Conservation (phyloP, 257 asterid genomes). For the Solanum pimpinellifolium region DNA sequence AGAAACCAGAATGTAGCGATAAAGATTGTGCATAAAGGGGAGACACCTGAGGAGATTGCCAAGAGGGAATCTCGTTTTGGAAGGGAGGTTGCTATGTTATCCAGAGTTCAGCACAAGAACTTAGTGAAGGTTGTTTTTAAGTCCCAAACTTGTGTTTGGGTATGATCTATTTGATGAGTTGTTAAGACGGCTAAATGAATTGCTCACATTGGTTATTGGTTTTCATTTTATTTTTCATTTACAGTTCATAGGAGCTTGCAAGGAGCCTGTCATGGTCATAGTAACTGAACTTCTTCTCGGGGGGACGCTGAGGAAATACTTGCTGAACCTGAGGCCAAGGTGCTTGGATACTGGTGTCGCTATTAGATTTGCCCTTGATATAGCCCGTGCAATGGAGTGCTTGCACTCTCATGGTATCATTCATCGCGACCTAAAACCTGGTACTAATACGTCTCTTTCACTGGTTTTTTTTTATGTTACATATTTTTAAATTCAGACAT, state of each 20-base stretch:
- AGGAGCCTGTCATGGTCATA: slow-evolving; percentile 85
- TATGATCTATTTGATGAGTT: not conserved
- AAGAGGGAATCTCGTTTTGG: slow-evolving; percentile 56
- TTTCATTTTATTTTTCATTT: not conserved
- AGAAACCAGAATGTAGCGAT: slow-evolving; percentile 82
- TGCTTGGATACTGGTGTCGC: slow-evolving; percentile 59
- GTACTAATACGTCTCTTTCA: slow-evolving; percentile 6
- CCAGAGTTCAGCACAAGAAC: slow-evolving; percentile 88
- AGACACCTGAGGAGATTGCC: slow-evolving; percentile 65
- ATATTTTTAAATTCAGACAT: not conserved
- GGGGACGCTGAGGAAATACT: slow-evolving; percentile 69
- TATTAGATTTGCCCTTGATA: slow-evolving; percentile 75
- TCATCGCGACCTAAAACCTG: slow-evolving; percentile 92
- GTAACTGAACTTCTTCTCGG: slow-evolving; percentile 84
- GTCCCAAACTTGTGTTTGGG: not conserved
- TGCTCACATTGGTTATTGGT: not conserved
- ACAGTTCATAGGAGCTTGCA: slow-evolving; percentile 93
- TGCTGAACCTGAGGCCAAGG: slow-evolving; percentile 64
- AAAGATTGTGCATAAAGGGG: slow-evolving; percentile 67
- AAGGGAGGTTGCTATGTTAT: slow-evolving; percentile 81
- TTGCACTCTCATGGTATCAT: slow-evolving; percentile 86
- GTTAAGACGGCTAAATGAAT: not conserved
- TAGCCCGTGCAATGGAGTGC: slow-evolving; percentile 95
- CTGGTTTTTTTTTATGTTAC: not conserved
- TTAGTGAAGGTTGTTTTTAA: slow-evolving; percentile 63